Base-by-base conservation (phyloP, 371 early-diverging fungal species). In the Mortierella sp. region DNA sequence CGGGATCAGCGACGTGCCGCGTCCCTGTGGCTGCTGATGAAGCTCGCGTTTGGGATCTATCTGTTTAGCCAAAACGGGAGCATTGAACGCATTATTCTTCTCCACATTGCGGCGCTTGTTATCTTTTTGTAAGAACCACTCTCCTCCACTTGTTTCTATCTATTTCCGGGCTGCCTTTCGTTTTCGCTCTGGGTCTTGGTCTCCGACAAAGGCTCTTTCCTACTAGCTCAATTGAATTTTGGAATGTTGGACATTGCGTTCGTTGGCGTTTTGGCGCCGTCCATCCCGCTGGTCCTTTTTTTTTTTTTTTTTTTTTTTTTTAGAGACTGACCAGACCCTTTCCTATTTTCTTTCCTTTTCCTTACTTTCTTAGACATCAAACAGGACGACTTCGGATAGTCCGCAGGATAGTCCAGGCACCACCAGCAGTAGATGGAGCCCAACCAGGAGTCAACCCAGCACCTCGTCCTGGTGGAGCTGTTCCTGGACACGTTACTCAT, bases 1-100 rank as follows among this genome's bases (percentile, higher is more conserved):
- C 44, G 82, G 48, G 71, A 81, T 55, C 81, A 80, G 29, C 73
- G 82, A 5, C 66, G 82, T 37, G 73, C 74, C 3, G 65, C 72
- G 0, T 75, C 73, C 7, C 50, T 82, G 12, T 80, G 73, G 76
- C 55, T 82, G 30, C 19, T 81, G 43, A 66, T 82, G 72, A 82
- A 82, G 64, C 53, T 82, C 19, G 74, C 76, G 7, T 76, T 82
- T 47, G 71, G 75, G 16, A 66, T 82, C 26, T 82, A 82, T 52
- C 57, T 82, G n/a, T 82, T 82, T 69, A 66, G 81, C 16, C 81
- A 82, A 44, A 72, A 82, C 45, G 82, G 81, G 23, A 82, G 82
- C 58, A 53, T 75, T 30, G 82, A 82, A 57, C 81, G 82, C 37
- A 65, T 81, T 25, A 68, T 82, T 21, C 66, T 82, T 1, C 66